phyloP scores from a whole-genome alignment of 2,329 filamentous ascomycete genomes.

The Acarospora socialis region DNA sequence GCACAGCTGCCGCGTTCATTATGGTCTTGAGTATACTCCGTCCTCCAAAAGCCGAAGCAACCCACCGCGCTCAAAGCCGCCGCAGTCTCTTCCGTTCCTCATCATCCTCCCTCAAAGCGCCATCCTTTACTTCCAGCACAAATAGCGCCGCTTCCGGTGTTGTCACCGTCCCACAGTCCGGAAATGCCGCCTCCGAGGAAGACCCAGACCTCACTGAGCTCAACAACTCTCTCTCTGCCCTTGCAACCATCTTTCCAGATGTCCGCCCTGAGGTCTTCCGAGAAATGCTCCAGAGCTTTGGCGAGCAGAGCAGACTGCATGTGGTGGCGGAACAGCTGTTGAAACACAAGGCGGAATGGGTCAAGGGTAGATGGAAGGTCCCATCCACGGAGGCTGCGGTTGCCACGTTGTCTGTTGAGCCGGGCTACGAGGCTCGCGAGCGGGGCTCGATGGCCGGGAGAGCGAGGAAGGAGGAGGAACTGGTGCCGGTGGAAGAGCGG shows the following conservation, averaged over 20 bases:
- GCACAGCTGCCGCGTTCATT: too few relatives aligned
- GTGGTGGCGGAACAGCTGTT: conserved; percentile 34
- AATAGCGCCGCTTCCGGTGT: not conserved
- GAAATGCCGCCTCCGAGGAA: not conserved
- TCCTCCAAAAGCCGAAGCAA: not conserved
- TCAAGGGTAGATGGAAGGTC: conserved; percentile 31
- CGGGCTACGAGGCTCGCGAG: not conserved
- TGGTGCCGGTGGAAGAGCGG: conserved; percentile 26
- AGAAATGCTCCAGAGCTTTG: conserved; percentile 31
- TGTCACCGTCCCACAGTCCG: not conserved
- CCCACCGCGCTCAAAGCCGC: not conserved
- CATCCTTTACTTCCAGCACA: not conserved
- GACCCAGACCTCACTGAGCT: conserved; percentile 23
- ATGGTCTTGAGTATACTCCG: not conserved
- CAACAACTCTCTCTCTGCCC: conserved; percentile 27
- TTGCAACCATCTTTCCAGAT: conserved; percentile 32
- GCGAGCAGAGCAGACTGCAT: conserved; percentile 31
- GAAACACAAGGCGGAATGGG: conserved; percentile 32
- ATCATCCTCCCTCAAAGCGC: not conserved
- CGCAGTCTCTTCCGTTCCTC: not conserved
- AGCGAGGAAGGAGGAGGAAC: conserved; percentile 6
- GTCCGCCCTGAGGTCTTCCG: conserved; percentile 30
- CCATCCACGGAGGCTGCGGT: conserved; percentile 14
- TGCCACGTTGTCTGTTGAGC: conserved; percentile 6
- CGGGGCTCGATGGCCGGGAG: conserved; percentile 5